Evolutionary conservation across 1,139 yeast species (phyloP).

Genomic region (Fermentozyma sake): DNA sequence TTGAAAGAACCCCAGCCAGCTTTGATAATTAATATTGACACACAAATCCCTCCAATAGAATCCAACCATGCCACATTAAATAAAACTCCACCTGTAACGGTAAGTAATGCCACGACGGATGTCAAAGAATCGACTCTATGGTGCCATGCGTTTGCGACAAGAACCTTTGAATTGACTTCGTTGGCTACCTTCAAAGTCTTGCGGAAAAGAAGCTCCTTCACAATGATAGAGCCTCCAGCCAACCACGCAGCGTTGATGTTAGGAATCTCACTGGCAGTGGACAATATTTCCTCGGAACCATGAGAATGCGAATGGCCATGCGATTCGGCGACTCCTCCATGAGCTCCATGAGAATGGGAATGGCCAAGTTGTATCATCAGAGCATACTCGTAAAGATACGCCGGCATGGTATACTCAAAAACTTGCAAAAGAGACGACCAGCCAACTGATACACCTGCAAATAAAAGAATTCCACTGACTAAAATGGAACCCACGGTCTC

Average conservation of each 20-base stretch:
- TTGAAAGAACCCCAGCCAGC: slow-evolving; percentile 80
- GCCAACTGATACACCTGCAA: slow-evolving; percentile 91
- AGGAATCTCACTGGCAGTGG: slow-evolving; percentile 37
- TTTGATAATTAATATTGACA: slow-evolving; percentile 71
- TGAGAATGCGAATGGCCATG: slow-evolving; percentile 15
- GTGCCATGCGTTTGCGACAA: slow-evolving; percentile 98
- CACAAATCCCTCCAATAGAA: slow-evolving; percentile 85
- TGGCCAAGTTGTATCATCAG: slow-evolving; percentile 50
- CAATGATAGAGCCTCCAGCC: slow-evolving; percentile 79
- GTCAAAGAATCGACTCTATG: slow-evolving; percentile 95
- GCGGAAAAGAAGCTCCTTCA: slow-evolving; percentile 82
- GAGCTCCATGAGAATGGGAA: slow-evolving; percentile 43
- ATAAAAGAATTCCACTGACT: slow-evolving; percentile 74
- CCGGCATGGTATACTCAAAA: slow-evolving; percentile 64
- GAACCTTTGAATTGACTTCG: slow-evolving; percentile 75
- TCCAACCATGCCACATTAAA: slow-evolving; percentile 81
- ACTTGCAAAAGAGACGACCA: slow-evolving; percentile 76
- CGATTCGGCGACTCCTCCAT: slow-evolving; percentile 1
- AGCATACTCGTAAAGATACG: slow-evolving; percentile 37
- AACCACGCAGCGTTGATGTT: slow-evolving; percentile 94
- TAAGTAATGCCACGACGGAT: slow-evolving; percentile 81
- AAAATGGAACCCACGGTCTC: slow-evolving; percentile 90
- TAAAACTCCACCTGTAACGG: slow-evolving; percentile 81
- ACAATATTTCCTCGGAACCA: slow-evolving; percentile 2
- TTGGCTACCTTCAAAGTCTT: slow-evolving; percentile 79